These are phyloP conservation scores for Trametes sanguinea DNA, from an alignment of 768 basidiomycete genomes.

Conservation along the genomic window DNA sequence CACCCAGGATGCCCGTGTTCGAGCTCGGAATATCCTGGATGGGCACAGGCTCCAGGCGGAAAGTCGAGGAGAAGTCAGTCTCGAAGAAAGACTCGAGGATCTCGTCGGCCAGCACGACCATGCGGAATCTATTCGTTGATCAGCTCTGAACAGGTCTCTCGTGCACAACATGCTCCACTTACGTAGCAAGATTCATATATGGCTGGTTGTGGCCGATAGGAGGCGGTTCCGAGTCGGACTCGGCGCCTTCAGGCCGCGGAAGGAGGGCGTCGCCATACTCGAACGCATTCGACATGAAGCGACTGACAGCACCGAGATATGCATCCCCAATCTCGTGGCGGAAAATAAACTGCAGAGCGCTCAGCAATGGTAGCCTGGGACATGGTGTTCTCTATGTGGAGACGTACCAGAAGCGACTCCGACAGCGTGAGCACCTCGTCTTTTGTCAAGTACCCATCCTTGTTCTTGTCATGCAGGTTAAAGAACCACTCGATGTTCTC, in stretches of 20 bases:
- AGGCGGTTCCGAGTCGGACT: conserved; percentile 39
- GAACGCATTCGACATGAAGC: conserved; percentile 98
- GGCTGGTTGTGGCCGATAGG: conserved; percentile 76
- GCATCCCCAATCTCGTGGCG: conserved; percentile 95
- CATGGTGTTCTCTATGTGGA: not conserved
- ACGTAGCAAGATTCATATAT: conserved; percentile 91
- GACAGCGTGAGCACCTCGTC: conserved; percentile 96
- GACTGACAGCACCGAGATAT: conserved; percentile 93
- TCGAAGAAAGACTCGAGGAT: conserved; percentile 97
- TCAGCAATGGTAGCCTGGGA: conserved; percentile 4
- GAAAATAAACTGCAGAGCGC: conserved; percentile 82
- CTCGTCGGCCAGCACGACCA: conserved; percentile 98
- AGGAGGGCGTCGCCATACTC: conserved; percentile 96
- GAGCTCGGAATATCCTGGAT: conserved; percentile 65
- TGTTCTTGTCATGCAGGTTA: conserved; percentile 92
- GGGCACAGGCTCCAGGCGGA: conserved; percentile 71
- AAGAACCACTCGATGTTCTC: conserved; percentile 99
- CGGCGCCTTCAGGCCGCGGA: conserved; percentile 49
- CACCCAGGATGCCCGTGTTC: conserved; percentile 69
- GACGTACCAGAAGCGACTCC: conserved; percentile 84
- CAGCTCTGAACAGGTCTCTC: not conserved
- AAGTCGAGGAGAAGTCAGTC: conserved; percentile 85
- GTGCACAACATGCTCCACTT: conserved; percentile 27
- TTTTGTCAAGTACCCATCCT: conserved; percentile 92
- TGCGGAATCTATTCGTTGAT: conserved; percentile 72